These are phyloP conservation scores for Gillenia trifoliata DNA, from an alignment of 306 rosid species.

Conservation along the genomic window DNA sequence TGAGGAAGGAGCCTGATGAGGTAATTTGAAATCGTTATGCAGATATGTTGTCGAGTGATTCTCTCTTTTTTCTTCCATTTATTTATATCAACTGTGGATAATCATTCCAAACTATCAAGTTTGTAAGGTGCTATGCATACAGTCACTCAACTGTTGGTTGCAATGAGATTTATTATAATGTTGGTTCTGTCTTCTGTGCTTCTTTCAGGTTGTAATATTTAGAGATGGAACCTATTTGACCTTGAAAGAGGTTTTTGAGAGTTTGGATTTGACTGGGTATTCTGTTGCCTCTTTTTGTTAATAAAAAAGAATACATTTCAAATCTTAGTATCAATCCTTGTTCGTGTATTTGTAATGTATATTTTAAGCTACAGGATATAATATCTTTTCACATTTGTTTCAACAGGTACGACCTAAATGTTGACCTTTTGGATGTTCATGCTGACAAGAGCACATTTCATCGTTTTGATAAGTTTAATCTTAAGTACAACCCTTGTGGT, in stretches of 20 bases:
- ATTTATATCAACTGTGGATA: background rate
- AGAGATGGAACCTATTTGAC: slow-evolving; percentile 99
- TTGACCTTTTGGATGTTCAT: slow-evolving; percentile 98
- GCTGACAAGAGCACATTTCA: slow-evolving; percentile 99
- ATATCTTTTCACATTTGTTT: slow-evolving; percentile 23
- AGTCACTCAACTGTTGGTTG: background rate
- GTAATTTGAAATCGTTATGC: slow-evolving; percentile 36
- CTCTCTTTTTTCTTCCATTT: background rate
- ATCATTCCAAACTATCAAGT: slow-evolving; percentile 1
- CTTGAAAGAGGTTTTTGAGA: slow-evolving; percentile 95
- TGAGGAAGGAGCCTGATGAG: slow-evolving; percentile 99
- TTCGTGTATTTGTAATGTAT: background rate
- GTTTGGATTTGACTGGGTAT: slow-evolving; percentile 95
- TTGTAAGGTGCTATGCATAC: background rate
- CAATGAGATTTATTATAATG: background rate
- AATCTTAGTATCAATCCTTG: slow-evolving; percentile 2
- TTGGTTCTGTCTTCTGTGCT: slow-evolving; percentile 11
- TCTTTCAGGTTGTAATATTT: slow-evolving; percentile 88
- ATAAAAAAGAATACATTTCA: background rate
- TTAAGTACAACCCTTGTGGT: slow-evolving; percentile 98
- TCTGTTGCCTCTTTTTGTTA: background rate
- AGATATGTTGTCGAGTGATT: slow-evolving; percentile 7
- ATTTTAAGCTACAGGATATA: slow-evolving; percentile 13
- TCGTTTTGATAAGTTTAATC: slow-evolving; percentile 97
- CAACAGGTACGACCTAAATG: slow-evolving; percentile 93